These are phyloP conservation scores for Metschnikowia reukaufii DNA, from an alignment of 805 yeast genomes.

Conservation along the genomic window DNA sequence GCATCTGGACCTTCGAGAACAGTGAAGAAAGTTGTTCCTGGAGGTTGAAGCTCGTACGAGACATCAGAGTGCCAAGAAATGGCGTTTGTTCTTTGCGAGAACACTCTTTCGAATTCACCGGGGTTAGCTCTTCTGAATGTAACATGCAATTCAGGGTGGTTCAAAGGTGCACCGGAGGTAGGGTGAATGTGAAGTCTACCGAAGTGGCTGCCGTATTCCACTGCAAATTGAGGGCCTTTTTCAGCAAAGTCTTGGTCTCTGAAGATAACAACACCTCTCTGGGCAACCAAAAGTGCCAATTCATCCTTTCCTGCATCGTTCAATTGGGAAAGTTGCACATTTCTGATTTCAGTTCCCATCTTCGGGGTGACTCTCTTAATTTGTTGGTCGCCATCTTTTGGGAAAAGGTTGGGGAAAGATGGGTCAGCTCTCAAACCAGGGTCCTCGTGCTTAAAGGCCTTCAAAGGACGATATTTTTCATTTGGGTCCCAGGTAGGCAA, in stretches of 20 bases:
- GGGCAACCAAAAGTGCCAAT: conserved; percentile 65
- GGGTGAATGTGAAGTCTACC: conserved; percentile 76
- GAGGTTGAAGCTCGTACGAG: conserved; percentile 71
- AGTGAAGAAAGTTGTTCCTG: conserved; percentile 66
- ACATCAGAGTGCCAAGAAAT: conserved; percentile 72
- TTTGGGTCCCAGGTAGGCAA: conserved; percentile 70
- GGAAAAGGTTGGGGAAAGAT: conserved; percentile 51
- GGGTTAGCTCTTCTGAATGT: conserved; percentile 23
- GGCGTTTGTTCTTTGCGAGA: conserved; percentile 32
- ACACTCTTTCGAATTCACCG: conserved; percentile 18
- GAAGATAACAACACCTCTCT: conserved; percentile 67
- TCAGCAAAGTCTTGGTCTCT: conserved; percentile 59
- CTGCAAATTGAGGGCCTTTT: conserved; percentile 49
- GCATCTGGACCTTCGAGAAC: conserved; percentile 57
- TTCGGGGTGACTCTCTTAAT: conserved; percentile 59
- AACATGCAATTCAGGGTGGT: conserved; percentile 23
- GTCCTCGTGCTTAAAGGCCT: conserved; percentile 57
- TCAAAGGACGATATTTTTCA: conserved; percentile 50
- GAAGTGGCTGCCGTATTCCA: conserved; percentile 59
- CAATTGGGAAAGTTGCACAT: conserved; percentile 58
- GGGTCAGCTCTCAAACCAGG: conserved; percentile 71
- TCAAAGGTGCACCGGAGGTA: conserved; percentile 66
- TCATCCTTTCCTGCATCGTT: conserved; percentile 61
- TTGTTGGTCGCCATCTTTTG: conserved; percentile 27
- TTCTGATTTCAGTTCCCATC: conserved; percentile 63